These are phyloP conservation scores for Aspergillus aculeatinus DNA, from an alignment of 2,329 filamentous ascomycete genomes.

Conservation along the genomic window DNA sequence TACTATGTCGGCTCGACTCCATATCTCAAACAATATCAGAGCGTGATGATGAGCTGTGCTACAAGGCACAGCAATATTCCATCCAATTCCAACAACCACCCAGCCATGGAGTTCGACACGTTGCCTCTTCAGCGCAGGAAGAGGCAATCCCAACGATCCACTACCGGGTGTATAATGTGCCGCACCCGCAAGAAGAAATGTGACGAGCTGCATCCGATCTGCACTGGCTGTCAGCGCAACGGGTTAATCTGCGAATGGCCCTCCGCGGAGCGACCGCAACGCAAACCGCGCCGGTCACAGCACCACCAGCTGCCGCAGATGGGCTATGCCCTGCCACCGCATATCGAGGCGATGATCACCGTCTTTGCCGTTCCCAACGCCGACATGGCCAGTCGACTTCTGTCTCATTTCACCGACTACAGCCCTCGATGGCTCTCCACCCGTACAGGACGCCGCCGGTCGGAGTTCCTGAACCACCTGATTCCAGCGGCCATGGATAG, in stretches of 20 bases:
- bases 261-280: background rate
- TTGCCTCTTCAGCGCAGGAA: background rate
- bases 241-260: constrained; percentile 5
- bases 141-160: background rate
- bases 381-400: background rate
- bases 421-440: constrained; percentile 10
- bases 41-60: too few species aligned
- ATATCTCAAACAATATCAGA: too few species aligned
- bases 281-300: background rate
- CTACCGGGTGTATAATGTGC: constrained; percentile 7
- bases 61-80: too few species aligned
- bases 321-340: background rate
- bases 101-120: background rate
- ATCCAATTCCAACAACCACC: too few species aligned
- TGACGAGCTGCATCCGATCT: constrained; percentile 5
- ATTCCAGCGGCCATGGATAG: background rate
- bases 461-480: constrained; percentile 1
- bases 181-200: constrained; percentile 14
- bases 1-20: too few species aligned
- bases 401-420: constrained; percentile 9
- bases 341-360: constrained; percentile 6
- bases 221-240: constrained; percentile 8
- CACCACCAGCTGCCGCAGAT: background rate
- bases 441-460: background rate
- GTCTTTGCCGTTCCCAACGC: constrained; percentile 7